Percentiles rank a stretch among this genome's conserved stretches.
Conservation (phyloP, 352 stramenopile genomes). For the Phytopythium vexans region DNA sequence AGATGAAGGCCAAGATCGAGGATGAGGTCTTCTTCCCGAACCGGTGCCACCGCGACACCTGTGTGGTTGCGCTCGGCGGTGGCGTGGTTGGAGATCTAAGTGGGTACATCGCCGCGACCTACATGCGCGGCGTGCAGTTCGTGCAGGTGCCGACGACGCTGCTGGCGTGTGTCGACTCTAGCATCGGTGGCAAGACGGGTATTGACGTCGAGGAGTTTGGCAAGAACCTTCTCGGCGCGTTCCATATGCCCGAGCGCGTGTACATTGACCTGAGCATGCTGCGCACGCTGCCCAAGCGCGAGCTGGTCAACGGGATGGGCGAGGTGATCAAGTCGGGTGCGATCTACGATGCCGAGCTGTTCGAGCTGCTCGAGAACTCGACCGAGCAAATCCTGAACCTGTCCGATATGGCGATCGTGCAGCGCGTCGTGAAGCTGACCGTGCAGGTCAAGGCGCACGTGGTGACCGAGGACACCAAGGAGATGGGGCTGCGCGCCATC, state of each 20-base stretch:
- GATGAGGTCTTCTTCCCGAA: constrained; percentile 80
- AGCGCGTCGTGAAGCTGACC: constrained; percentile 58
- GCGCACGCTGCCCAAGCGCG: constrained; percentile 93
- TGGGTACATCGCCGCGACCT: constrained; percentile 97
- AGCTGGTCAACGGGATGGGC: constrained; percentile 93
- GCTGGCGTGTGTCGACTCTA: constrained; percentile 98
- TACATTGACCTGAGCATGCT: constrained; percentile 95
- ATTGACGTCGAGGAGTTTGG: constrained; percentile 92
- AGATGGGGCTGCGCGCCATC: constrained; percentile 94
- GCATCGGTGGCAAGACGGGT: constrained; percentile 97
- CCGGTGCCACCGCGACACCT: constrained; percentile 81
- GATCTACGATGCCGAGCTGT: constrained; percentile 93
- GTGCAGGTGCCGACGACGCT: constrained; percentile 96
- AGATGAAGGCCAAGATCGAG: constrained; percentile 78
- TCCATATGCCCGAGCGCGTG: constrained; percentile 97
- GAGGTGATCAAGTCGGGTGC: constrained; percentile 99
- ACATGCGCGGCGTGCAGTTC: constrained; percentile 91
- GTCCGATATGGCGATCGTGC: constrained; percentile 60
- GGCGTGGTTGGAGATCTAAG: constrained; percentile 98
- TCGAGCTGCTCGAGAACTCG: constrained; percentile 91
- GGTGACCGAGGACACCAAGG: constrained; percentile 94
- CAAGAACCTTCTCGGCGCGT: constrained; percentile 99
- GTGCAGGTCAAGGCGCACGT: constrained; percentile 95
- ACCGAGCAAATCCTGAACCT: constrained; percentile 78
- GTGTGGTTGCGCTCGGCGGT: constrained; percentile 90